Percentiles rank a stretch among this genome's conserved stretches.
These are phyloP conservation scores for Globisporangium cylindrosporum DNA, from an alignment of 352 stramenopile genomes.

Conservation along the genomic window DNA sequence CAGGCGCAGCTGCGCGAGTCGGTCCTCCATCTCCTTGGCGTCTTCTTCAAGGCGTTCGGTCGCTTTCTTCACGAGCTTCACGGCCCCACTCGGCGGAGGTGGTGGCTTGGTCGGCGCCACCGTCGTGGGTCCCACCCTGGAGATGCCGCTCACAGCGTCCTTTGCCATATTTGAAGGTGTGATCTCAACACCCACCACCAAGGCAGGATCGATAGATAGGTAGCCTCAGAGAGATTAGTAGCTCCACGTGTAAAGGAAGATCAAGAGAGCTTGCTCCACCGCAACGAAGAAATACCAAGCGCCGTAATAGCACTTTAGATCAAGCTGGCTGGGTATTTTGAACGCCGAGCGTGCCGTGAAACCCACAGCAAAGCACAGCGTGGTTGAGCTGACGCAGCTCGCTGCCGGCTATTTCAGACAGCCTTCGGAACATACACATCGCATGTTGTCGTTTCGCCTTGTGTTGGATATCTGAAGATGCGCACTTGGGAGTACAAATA, in stretches of 20 bases:
- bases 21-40: constrained; percentile 65
- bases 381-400: neutral
- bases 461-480: neutral
- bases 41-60: constrained; percentile 73
- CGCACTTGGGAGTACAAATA: neutral
- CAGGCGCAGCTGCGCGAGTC: constrained; percentile 49
- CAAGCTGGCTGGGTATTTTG: too few species aligned
- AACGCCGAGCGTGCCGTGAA: neutral
- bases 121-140: neutral
- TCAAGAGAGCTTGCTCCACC: neutral
- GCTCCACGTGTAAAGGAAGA: neutral
- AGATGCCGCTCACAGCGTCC: constrained; percentile 5
- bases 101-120: constrained; percentile 1
- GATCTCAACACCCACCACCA: neutral
- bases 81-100: neutral
- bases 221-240: neutral
- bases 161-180: constrained; percentile 10
- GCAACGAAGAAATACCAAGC: neutral
- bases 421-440: neutral
- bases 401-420: neutral
- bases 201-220: neutral
- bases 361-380: neutral
- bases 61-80: constrained; percentile 25
- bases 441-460: neutral
- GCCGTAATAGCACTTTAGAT: neutral